These are phyloP conservation scores for Penicillium alfredii DNA, from an alignment of 495 filamentous ascomycete genomes.

Conservation along the genomic window DNA sequence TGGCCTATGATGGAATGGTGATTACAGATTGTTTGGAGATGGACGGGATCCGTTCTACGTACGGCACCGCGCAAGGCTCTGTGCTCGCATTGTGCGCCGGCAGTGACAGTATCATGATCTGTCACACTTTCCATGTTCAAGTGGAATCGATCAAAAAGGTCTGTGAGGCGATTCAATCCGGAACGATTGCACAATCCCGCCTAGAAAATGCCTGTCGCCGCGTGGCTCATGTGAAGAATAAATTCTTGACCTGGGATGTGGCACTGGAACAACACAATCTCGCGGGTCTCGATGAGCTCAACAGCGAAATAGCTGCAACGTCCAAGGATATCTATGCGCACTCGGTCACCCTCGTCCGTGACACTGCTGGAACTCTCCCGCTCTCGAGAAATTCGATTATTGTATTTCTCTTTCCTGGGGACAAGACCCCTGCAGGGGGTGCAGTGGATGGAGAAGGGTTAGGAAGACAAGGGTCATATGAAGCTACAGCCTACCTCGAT, in stretches of 20 bases:
- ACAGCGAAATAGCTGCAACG: constrained; percentile 12
- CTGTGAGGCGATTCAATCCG: constrained; percentile 34
- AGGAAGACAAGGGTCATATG: constrained; percentile 29
- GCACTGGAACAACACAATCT: constrained; percentile 15
- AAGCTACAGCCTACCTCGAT: constrained; percentile 30
- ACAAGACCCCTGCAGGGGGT: constrained; percentile 33
- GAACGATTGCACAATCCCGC: constrained; percentile 22
- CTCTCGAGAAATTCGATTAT: constrained; percentile 28
- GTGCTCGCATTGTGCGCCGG: constrained; percentile 43
- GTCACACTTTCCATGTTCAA: constrained; percentile 44
- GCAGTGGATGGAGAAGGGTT: constrained; percentile 43
- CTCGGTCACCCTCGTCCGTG: constrained; percentile 41
- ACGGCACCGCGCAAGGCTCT: constrained; percentile 42
- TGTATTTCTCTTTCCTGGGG: constrained; percentile 42
- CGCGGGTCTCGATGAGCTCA: constrained; percentile 18
- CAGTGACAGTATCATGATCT: constrained; percentile 48
- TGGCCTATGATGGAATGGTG: constrained; percentile 37
- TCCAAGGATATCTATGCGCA: constrained; percentile 34
- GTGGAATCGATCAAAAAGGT: constrained; percentile 38
- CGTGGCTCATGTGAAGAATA: constrained; percentile 32
- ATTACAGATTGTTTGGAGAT: constrained; percentile 41
- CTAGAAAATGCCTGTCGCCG: constrained; percentile 34
- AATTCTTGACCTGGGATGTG: constrained; percentile 27
- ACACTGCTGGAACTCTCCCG: constrained; percentile 26
- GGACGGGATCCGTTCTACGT: constrained; percentile 43